Percentiles rank a stretch among this genome's conserved stretches.
phyloP scores from a whole-genome alignment of 352 stramenopile genomes.

The Phytophthora chlamydospora region DNA sequence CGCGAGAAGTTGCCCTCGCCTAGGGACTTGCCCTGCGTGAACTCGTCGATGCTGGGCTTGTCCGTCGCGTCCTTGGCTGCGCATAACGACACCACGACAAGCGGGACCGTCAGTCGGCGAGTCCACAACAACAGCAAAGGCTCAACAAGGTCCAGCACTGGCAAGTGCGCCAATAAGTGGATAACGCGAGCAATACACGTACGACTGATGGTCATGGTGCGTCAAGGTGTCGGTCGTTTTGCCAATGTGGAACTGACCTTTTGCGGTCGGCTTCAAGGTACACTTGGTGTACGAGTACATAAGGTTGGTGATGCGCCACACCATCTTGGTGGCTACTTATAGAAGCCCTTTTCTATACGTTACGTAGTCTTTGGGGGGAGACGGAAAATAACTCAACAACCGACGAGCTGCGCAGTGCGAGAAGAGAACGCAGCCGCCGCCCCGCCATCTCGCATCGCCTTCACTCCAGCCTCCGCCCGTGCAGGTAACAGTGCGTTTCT shows the following conservation, averaged over 20 bases:
- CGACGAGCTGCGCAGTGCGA: constrained; percentile 31
- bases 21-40: constrained; percentile 59
- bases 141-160: background rate
- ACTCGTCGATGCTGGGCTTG: constrained; percentile 82
- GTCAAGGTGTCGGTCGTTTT: background rate
- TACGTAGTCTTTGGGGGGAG: constrained; percentile 29
- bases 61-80: constrained; percentile 75
- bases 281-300: background rate
- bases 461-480: constrained; percentile 17
- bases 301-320: constrained; percentile 7
- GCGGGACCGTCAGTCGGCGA: constrained; percentile 1
- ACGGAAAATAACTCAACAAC: constrained; percentile 45
- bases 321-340: constrained; percentile 19
- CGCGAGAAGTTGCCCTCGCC: constrained; percentile 96
- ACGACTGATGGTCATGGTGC: constrained; percentile 27
- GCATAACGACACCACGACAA: constrained; percentile 15
- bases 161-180: background rate
- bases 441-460: constrained; percentile 21
- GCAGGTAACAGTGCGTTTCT: constrained; percentile 19
- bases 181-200: constrained; percentile 1
- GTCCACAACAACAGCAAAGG: background rate
- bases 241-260: constrained; percentile 10
- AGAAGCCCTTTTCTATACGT: constrained; percentile 38
- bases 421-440: constrained; percentile 38
- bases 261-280: constrained; percentile 19